A percentile compares a stretch with the other conserved stretches of the same genome.
Conservation (phyloP, 768 basidiomycete genomes). For the Calvatia gigantea region DNA sequence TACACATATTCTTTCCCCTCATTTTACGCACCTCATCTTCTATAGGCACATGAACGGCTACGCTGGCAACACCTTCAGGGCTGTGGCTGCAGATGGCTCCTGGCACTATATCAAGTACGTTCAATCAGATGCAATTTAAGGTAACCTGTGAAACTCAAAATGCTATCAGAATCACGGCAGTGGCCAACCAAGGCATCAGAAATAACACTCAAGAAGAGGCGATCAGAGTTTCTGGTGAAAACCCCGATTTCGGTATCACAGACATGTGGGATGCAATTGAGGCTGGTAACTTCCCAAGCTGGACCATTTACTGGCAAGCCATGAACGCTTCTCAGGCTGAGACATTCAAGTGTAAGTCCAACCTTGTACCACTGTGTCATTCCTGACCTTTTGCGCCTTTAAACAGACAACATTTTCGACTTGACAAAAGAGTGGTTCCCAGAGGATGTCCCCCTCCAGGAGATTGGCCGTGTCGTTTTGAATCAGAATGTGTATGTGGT, state of each 20-base stretch:
- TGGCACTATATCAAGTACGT: conserved; percentile 52
- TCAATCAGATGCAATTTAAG: background rate
- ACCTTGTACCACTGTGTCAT: background rate
- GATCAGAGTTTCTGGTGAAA: conserved; percentile 32
- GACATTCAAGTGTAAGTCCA: conserved; percentile 31
- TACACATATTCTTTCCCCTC: background rate
- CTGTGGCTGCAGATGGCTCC: conserved; percentile 39
- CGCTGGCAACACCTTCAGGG: conserved; percentile 22
- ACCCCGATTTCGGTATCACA: conserved; percentile 51
- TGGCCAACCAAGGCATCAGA: conserved; percentile 18
- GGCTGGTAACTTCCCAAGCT: conserved; percentile 48
- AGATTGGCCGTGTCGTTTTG: conserved; percentile 34
- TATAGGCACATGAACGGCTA: conserved; percentile 20
- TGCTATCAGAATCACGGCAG: conserved; percentile 31
- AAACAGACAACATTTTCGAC: conserved; percentile 46
- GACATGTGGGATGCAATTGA: conserved; percentile 57
- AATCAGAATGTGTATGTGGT: conserved; percentile 31
- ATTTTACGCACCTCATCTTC: conserved; percentile 12
- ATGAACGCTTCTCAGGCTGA: conserved; percentile 51
- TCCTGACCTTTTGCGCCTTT: background rate
- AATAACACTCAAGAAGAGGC: conserved; percentile 35
- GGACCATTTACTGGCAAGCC: conserved; percentile 57
- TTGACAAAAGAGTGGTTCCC: conserved; percentile 43
- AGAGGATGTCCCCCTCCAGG: conserved; percentile 28
- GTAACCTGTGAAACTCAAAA: background rate